Evolutionary conservation across 768 basidiomycete species (phyloP).

Genomic region (Tricholoma matsutake): DNA sequence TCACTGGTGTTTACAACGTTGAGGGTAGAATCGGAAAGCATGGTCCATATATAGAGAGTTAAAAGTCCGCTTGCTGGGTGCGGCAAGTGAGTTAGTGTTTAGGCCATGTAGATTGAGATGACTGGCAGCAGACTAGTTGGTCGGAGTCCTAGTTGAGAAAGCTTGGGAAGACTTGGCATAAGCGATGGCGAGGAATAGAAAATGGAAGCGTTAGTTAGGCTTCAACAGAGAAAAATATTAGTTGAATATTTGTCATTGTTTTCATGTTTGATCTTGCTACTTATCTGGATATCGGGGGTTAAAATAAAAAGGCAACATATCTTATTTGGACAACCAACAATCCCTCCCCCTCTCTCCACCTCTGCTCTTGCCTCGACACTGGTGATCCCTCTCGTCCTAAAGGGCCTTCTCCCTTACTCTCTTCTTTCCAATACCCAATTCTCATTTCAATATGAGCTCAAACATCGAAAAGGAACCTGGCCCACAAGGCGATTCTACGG

Average conservation of each 20-base stretch:
- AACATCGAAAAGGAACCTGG: slow-evolving; percentile 67
- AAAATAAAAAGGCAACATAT: slow-evolving; percentile 25
- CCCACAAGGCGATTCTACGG: slow-evolving; percentile 46
- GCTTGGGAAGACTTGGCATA: background rate
- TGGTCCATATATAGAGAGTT: no score
- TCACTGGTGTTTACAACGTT: no score
- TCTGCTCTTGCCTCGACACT: slow-evolving; percentile 10
- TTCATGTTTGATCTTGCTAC: slow-evolving; percentile 18
- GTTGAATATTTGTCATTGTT: slow-evolving; percentile 26
- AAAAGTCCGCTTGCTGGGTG: background rate
- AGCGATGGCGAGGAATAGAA: background rate
- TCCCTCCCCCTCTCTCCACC: slow-evolving; percentile 18
- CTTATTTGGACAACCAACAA: slow-evolving; percentile 14
- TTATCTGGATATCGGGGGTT: slow-evolving; percentile 10
- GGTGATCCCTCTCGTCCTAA: slow-evolving; percentile 12
- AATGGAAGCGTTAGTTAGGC: no score
- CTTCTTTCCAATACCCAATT: slow-evolving; percentile 21
- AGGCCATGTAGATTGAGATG: no score
- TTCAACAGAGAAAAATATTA: no score
- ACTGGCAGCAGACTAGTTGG: no score
- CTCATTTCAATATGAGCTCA: slow-evolving; percentile 31
- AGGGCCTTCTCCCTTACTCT: slow-evolving; percentile 24
- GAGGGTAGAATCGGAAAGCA: no score
- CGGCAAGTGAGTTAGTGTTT: no score
- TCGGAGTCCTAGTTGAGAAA: no score